Evolutionary conservation across 495 filamentous ascomycete species (phyloP).

Genomic region (Hypoxylon crocopeplum): DNA sequence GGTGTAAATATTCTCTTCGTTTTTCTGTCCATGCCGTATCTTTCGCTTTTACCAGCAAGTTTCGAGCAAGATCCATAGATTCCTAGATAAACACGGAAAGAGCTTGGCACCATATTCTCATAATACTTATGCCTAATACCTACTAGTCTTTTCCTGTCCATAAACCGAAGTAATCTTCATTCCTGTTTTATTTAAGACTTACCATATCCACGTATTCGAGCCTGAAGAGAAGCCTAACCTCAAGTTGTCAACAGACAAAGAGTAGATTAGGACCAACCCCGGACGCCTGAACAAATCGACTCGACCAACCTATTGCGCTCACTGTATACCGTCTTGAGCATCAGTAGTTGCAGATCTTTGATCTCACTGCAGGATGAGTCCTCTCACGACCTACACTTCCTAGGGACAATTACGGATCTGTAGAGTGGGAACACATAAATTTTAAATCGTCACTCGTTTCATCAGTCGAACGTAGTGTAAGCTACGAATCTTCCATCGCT

Average conservation of each 20-base stretch:
- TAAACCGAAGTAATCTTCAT: background rate
- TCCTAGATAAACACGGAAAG: too few relatives aligned
- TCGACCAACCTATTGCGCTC: background rate
- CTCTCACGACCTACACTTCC: background rate
- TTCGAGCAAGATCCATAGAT: too few relatives aligned
- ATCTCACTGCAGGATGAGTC: conserved; percentile 1
- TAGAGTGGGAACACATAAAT: conserved; percentile 3
- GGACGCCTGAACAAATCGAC: background rate
- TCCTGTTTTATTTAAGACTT: background rate
- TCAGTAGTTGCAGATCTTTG: background rate
- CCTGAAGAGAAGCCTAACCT: background rate
- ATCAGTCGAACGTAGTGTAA: conserved; percentile 28
- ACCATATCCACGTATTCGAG: background rate
- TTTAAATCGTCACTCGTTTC: conserved; percentile 13
- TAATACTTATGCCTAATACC: too few relatives aligned
- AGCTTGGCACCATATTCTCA: too few relatives aligned
- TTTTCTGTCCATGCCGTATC: too few relatives aligned
- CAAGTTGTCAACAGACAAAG: background rate
- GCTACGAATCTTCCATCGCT: background rate
- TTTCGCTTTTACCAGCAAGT: too few relatives aligned
- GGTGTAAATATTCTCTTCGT: background rate
- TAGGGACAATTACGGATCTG: conserved; percentile 3
- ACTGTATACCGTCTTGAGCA: background rate
- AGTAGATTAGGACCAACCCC: background rate
- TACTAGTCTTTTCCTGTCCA: background rate